Evolutionary conservation across 108 stramenopile genomes (phyloP).

Genomic region (Conticribra weissflogii): DNA sequence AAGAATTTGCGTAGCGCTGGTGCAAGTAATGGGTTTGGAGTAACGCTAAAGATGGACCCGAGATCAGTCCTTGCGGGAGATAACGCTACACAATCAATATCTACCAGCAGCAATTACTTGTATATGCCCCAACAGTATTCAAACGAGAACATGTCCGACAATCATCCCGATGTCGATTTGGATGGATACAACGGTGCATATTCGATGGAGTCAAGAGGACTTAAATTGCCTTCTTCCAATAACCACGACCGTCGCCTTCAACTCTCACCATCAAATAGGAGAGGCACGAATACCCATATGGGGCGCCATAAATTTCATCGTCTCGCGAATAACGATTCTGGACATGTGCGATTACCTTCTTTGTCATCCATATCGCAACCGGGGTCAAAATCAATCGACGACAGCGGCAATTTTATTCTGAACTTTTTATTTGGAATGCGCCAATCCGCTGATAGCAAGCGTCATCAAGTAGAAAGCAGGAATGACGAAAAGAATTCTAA

Average conservation of each 20-base stretch:
- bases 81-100: no score
- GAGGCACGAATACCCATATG: no score
- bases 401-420: slow-evolving; percentile 22
- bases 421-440: slow-evolving; percentile 23
- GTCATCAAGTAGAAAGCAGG: background rate
- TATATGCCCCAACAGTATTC: slow-evolving; percentile 5
- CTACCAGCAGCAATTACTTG: no score
- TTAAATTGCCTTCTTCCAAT: no score
- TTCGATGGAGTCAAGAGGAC: no score
- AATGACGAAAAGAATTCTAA: slow-evolving; percentile 1
- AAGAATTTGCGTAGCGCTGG: background rate
- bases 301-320: background rate
- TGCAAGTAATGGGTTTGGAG: slow-evolving; percentile 19
- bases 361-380: background rate
- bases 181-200: background rate
- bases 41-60: slow-evolving; percentile 13
- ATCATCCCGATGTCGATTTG: background rate
- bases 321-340: background rate
- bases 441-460: background rate
- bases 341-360: slow-evolving; percentile 13
- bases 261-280: no score
- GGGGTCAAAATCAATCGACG: background rate
- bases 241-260: no score
- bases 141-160: slow-evolving; percentile 19
- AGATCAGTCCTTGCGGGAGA: no score